A percentile compares a stretch with the other conserved stretches of the same genome.
These are phyloP conservation scores for Suhomyces pyralidae DNA, from an alignment of 805 yeast genomes.

Conservation along the genomic window DNA sequence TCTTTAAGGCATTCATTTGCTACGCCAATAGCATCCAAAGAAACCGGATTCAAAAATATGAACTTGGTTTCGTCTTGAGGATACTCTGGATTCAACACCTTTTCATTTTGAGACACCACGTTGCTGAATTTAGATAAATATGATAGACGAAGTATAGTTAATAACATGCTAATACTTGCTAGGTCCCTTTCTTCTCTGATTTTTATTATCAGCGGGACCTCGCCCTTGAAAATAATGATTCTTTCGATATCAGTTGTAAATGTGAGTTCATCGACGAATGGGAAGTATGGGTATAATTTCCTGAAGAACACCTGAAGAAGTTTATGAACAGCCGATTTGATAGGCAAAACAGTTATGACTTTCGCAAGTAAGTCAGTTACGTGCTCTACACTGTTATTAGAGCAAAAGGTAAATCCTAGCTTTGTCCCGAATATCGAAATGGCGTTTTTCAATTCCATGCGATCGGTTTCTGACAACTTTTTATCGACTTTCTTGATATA, in stretches of 20 bases:
- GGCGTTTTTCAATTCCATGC: slow-evolving; percentile 5
- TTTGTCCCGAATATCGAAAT: slow-evolving; percentile 1
- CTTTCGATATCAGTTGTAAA: slow-evolving; percentile 9
- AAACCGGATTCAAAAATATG: slow-evolving; percentile 12
- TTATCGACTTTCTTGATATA: slow-evolving; percentile 7
- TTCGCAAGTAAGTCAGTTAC: neutral
- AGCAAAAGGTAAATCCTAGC: neutral
- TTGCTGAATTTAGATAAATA: slow-evolving; percentile 15
- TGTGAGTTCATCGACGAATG: slow-evolving; percentile 24
- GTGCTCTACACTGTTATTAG: neutral
- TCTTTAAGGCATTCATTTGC: slow-evolving; percentile 13
- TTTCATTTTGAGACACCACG: slow-evolving; percentile 9
- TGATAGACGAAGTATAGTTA: slow-evolving; percentile 16
- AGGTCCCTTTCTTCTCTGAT: slow-evolving; percentile 10
- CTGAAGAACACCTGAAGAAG: slow-evolving; percentile 18
- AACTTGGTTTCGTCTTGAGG: neutral
- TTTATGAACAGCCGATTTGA: slow-evolving; percentile 5
- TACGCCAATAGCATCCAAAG: slow-evolving; percentile 12
- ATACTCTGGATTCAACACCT: neutral
- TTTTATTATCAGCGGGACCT: slow-evolving; percentile 1
- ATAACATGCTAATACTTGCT: slow-evolving; percentile 11
- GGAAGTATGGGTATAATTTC: slow-evolving; percentile 22
- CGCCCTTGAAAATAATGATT: slow-evolving; percentile 4
- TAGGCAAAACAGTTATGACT: slow-evolving; percentile 12
- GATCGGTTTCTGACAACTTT: slow-evolving; percentile 4